Evolutionary conservation across 768 basidiomycete genomes (phyloP).

Genomic region (Auriculariales sp.): DNA sequence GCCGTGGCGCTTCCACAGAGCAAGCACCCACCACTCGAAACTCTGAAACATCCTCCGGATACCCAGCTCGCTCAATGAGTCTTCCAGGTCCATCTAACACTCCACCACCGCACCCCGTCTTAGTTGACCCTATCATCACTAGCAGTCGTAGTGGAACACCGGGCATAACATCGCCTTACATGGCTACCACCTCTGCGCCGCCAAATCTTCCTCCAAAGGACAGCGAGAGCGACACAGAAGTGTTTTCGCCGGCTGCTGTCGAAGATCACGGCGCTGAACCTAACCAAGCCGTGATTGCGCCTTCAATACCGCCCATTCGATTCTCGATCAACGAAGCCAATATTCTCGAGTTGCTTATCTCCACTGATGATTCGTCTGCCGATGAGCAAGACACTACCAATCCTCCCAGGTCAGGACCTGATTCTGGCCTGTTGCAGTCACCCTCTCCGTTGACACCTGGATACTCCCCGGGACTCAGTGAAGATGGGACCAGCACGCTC

Average conservation of each 20-base stretch:
- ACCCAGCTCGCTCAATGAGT: neutral
- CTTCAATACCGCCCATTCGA: conserved; percentile 80
- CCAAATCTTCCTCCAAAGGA: neutral
- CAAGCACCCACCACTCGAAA: neutral
- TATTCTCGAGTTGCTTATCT: conserved; percentile 34
- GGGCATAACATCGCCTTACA: neutral
- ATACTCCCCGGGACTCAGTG: no score
- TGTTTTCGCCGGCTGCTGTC: neutral
- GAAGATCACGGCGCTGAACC: neutral
- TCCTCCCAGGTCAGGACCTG: conserved; percentile 10
- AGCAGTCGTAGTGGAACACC: neutral
- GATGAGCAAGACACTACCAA: conserved; percentile 9
- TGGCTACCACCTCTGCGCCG: neutral
- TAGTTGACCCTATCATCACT: neutral
- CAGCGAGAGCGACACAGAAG: neutral
- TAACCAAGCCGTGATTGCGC: conserved; percentile 50
- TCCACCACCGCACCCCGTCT: neutral
- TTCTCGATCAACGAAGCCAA: conserved; percentile 76
- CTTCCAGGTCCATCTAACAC: neutral
- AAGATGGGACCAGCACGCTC: conserved; percentile 2
- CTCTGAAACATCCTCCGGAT: neutral
- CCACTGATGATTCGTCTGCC: neutral
- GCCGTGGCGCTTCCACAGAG: neutral
- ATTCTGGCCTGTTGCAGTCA: neutral
- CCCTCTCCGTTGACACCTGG: conserved; percentile 3